Evolutionary conservation across 169 alveolate genomes (phyloP).

Genomic region (Besnoitia besnoiti): DNA sequence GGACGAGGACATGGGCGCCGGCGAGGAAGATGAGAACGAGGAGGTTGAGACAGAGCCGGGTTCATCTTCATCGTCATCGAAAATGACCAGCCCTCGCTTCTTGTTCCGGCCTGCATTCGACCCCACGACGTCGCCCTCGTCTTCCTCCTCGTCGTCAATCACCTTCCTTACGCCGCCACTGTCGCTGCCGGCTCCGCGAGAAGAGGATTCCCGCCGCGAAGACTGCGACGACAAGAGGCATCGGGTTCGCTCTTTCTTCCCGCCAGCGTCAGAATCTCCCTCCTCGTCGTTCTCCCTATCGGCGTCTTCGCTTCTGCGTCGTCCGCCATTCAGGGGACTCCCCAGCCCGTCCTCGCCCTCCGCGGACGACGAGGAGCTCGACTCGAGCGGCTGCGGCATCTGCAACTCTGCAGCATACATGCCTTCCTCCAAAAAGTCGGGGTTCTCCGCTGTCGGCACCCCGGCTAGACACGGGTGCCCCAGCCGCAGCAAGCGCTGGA

Average conservation of each 20-base stretch:
- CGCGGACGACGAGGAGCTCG: constrained; percentile 45
- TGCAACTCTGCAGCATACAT: constrained; percentile 60
- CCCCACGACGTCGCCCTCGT: constrained; percentile 34
- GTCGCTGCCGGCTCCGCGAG: not conserved
- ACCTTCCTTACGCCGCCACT: not conserved
- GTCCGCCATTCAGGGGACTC: not conserved
- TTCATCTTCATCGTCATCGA: constrained; percentile 6
- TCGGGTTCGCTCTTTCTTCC: not conserved
- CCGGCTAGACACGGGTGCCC: constrained; percentile 56
- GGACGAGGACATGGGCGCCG: not conserved
- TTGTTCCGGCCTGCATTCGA: not conserved
- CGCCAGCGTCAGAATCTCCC: not conserved
- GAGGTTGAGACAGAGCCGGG: not conserved
- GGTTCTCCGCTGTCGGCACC: constrained; percentile 44
- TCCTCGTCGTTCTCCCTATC: constrained; percentile 55
- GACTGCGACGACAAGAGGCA: not conserved
- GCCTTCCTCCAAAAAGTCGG: constrained; percentile 50
- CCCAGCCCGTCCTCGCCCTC: constrained; percentile 43
- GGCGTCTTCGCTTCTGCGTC: constrained; percentile 56
- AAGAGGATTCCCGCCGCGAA: not conserved
- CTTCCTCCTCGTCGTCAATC: constrained; percentile 58
- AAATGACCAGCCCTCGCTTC: constrained; percentile 24
- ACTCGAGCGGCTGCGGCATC: constrained; percentile 59
- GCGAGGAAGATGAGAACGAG: not conserved
- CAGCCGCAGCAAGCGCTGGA: constrained; percentile 43